A percentile compares a stretch with the other conserved stretches of the same genome.
phyloP scores from a whole-genome alignment of 805 yeast species.

The Saturnispora sanitii region DNA sequence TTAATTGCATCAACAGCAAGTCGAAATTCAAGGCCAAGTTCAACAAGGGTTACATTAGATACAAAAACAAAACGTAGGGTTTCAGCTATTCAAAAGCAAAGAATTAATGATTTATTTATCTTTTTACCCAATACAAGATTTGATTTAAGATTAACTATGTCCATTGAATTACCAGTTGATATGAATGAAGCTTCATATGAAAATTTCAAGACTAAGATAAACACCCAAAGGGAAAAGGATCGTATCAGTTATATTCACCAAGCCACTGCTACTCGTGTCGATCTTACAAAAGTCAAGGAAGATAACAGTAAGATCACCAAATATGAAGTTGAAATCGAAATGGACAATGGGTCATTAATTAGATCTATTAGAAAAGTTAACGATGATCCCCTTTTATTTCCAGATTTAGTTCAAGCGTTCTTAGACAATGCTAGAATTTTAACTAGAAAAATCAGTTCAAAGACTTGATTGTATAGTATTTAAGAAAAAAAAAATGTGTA shows the following conservation, averaged over 20 bases:
- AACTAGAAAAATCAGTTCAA: conserved; percentile 25
- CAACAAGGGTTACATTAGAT: conserved; percentile 59
- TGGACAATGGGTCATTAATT: conserved; percentile 25
- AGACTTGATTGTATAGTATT: conserved; percentile 8
- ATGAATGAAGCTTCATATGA: conserved; percentile 43
- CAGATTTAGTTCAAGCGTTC: conserved; percentile 37
- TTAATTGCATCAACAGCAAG: conserved; percentile 50
- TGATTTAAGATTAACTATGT: conserved; percentile 68
- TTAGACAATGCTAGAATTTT: conserved; percentile 34
- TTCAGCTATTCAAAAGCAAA: conserved; percentile 61
- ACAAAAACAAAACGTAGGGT: conserved; percentile 55
- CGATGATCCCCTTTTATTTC: conserved; percentile 33
- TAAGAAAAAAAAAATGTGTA: neutral
- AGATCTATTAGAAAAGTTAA: conserved; percentile 23
- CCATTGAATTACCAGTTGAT: conserved; percentile 66
- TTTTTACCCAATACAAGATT: conserved; percentile 68
- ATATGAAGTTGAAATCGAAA: conserved; percentile 29
- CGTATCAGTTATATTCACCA: conserved; percentile 63
- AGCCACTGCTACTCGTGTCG: conserved; percentile 66
- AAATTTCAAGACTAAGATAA: conserved; percentile 39
- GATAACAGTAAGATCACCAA: conserved; percentile 18
- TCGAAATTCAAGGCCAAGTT: conserved; percentile 55
- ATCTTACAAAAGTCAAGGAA: conserved; percentile 51
- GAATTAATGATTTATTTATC: conserved; percentile 63
- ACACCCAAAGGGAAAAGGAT: conserved; percentile 56